Conservation (phyloP, 495 filamentous ascomycete genomes). For the Penicillium bialowiezense region DNA sequence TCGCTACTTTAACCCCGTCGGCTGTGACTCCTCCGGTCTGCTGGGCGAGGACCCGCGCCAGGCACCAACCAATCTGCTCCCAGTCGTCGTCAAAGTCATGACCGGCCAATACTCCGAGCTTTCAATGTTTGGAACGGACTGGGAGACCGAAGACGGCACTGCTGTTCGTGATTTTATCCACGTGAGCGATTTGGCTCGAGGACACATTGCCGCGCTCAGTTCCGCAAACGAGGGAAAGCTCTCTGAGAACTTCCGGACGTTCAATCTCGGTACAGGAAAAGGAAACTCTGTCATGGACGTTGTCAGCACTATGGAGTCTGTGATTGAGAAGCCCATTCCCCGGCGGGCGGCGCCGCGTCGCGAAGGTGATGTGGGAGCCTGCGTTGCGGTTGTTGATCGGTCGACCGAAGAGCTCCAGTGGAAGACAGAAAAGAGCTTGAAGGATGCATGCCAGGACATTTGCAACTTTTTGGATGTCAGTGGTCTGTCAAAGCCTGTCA, state of each 20-base stretch:
- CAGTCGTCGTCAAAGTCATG: constrained; percentile 59
- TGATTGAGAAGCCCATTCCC: constrained; percentile 38
- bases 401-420: constrained; percentile 84
- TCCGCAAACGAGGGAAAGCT: constrained; percentile 36
- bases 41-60: constrained; percentile 65
- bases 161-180: constrained; percentile 59
- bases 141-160: constrained; percentile 62
- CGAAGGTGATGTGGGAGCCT: constrained; percentile 75
- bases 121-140: constrained; percentile 61
- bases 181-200: constrained; percentile 63
- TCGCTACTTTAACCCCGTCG: constrained; percentile 68
- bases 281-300: constrained; percentile 53
- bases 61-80: constrained; percentile 61
- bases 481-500: constrained; percentile 19
- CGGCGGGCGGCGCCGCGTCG: constrained; percentile 69
- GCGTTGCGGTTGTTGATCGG: constrained; percentile 74
- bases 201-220: constrained; percentile 58
- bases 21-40: constrained; percentile 61
- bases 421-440: constrained; percentile 80
- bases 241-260: constrained; percentile 47
- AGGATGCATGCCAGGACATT: constrained; percentile 79
- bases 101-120: constrained; percentile 51
- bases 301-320: constrained; percentile 44
- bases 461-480: constrained; percentile 62
- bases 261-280: constrained; percentile 52